Conservation (phyloP, 2,329 filamentous ascomycete species). For the Herpotrichia juniperi region DNA sequence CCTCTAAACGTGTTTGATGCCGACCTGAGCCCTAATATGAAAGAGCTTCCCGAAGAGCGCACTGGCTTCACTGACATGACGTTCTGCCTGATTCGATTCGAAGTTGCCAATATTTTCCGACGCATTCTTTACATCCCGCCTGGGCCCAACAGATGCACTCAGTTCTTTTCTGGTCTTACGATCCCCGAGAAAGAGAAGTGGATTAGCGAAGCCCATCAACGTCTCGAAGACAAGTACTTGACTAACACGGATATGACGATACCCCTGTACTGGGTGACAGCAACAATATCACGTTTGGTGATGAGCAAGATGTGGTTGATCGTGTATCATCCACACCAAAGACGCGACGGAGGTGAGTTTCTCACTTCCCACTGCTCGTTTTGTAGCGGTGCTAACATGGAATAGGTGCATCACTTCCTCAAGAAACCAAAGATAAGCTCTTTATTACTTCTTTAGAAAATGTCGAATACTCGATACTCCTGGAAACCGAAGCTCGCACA, state of each 20-base stretch:
- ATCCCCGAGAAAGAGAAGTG: constrained; percentile 56
- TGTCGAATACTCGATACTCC: constrained; percentile 70
- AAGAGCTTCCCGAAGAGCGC: constrained; percentile 54
- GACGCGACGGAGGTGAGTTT: constrained; percentile 56
- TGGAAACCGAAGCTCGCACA: constrained; percentile 68
- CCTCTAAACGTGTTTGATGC: constrained; percentile 64
- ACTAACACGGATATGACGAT: constrained; percentile 60
- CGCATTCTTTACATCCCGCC: constrained; percentile 54
- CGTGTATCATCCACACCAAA: constrained; percentile 75
- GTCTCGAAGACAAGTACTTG: constrained; percentile 57
- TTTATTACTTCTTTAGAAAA: constrained; percentile 77
- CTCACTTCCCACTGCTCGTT: neutral
- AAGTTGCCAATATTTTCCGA: constrained; percentile 56
- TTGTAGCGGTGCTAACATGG: constrained; percentile 2
- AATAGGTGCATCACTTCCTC: constrained; percentile 58
- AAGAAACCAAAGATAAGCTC: constrained; percentile 70
- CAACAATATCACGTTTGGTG: constrained; percentile 72
- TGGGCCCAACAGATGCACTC: constrained; percentile 47
- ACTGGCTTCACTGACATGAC: constrained; percentile 65
- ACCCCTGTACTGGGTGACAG: constrained; percentile 71
- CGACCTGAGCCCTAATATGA: constrained; percentile 58
- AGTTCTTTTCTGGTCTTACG: constrained; percentile 52
- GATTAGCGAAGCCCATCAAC: constrained; percentile 55
- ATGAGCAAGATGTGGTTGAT: constrained; percentile 80
- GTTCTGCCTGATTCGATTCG: constrained; percentile 60